phyloP scores from a whole-genome alignment of 2,329 filamentous ascomycete genomes.

The Xylariales sp. region DNA sequence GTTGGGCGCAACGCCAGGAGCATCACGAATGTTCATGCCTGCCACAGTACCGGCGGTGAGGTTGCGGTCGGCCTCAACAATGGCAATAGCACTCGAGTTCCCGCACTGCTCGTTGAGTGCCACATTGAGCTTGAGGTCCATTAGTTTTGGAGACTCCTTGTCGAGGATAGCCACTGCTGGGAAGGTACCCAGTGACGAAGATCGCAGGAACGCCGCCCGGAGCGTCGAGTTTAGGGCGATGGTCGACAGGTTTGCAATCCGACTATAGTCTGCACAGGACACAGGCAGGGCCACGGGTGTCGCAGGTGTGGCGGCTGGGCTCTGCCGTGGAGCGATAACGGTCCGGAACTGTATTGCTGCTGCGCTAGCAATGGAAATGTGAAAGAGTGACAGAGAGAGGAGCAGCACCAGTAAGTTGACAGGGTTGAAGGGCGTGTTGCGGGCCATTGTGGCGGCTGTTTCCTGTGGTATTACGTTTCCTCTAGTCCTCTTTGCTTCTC shows the following conservation, averaged over 20 bases:
- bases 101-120: slow-evolving; percentile 58
- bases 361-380: slow-evolving; percentile 37
- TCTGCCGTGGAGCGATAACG: slow-evolving; percentile 42
- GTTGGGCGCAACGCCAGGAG: slow-evolving; percentile 46
- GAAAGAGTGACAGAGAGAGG: slow-evolving; percentile 42
- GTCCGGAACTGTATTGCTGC: slow-evolving; percentile 37
- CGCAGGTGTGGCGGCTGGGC: slow-evolving; percentile 34
- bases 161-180: slow-evolving; percentile 56
- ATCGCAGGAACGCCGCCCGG: slow-evolving; percentile 58
- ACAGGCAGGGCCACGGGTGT: slow-evolving; percentile 25
- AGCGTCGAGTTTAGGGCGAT: slow-evolving; percentile 59
- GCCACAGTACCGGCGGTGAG: slow-evolving; percentile 57
- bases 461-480: slow-evolving; percentile 6
- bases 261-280: slow-evolving; percentile 57
- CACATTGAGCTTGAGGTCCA: slow-evolving; percentile 53
- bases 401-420: slow-evolving; percentile 42
- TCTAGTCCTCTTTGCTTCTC: slow-evolving; percentile 18
- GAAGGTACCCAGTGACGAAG: slow-evolving; percentile 56
- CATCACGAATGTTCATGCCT: slow-evolving; percentile 51
- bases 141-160: slow-evolving; percentile 52
- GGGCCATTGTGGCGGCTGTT: slow-evolving; percentile 38
- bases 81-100: slow-evolving; percentile 58
- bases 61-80: slow-evolving; percentile 57
- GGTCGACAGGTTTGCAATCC: slow-evolving; percentile 60
- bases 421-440: slow-evolving; percentile 37